These are phyloP conservation scores for Aspergillus sclerotiicarbonarius DNA, from an alignment of 495 filamentous ascomycete genomes.

Conservation along the genomic window DNA sequence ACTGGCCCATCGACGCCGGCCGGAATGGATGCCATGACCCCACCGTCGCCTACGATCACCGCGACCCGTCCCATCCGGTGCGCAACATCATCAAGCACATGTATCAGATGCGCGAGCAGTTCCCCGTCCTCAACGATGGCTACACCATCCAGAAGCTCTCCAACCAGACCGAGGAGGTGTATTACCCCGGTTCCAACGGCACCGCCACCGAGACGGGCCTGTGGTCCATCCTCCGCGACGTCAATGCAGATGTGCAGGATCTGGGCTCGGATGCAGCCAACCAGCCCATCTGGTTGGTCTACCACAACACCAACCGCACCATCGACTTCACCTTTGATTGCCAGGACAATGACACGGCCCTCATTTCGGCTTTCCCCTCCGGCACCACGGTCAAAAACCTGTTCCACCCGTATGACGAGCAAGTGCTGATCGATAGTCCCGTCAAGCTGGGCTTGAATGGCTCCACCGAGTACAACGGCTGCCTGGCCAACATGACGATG, in stretches of 20 bases:
- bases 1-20: conserved; percentile 57
- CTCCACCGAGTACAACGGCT: conserved; percentile 51
- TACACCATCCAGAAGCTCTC: conserved; percentile 55
- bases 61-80: conserved; percentile 65
- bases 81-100: conserved; percentile 66
- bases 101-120: conserved; percentile 58
- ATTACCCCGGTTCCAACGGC: conserved; percentile 50
- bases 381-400: conserved; percentile 61
- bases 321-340: conserved; percentile 61
- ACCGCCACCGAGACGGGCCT: conserved; percentile 61
- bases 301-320: conserved; percentile 56
- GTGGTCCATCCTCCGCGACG: conserved; percentile 61
- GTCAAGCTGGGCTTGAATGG: conserved; percentile 39
- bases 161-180: conserved; percentile 52
- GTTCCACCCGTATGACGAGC: conserved; percentile 60
- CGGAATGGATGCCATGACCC: conserved; percentile 59
- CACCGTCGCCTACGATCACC: conserved; percentile 59
- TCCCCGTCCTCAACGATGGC: conserved; percentile 63
- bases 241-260: conserved; percentile 50
- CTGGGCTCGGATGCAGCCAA: conserved; percentile 45
- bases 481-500: conserved; percentile 51
- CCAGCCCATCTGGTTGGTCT: conserved; percentile 63
- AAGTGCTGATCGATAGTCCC: conserved; percentile 36
- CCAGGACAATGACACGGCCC: conserved; percentile 37
- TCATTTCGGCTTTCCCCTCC: conserved; percentile 56